Percentiles rank a stretch among this genome's conserved stretches.
Conservation (phyloP, 371 early-diverging fungal species). For the Lichtheimia hyalospora region DNA sequence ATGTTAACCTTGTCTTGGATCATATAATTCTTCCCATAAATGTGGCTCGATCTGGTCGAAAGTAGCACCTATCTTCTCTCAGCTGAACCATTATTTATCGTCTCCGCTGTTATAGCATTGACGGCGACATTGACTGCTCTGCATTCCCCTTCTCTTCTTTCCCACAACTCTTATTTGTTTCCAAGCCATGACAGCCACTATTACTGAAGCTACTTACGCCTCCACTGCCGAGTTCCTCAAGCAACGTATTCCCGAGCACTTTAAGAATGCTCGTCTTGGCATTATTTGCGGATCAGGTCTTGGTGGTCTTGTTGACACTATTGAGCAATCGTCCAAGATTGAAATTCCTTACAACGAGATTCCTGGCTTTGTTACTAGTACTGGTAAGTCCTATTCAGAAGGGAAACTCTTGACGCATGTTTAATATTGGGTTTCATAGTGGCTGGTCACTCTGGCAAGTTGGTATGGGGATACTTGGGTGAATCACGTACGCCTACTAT, state of each 20-base stretch:
- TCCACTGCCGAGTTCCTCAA: slow-evolving; percentile 24
- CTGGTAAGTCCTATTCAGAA: slow-evolving; percentile 53
- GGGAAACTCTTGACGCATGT: too few relatives aligned
- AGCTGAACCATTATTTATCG: too few relatives aligned
- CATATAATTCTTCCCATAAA: too few relatives aligned
- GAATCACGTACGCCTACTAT: slow-evolving; percentile 68
- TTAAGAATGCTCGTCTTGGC: slow-evolving; percentile 60
- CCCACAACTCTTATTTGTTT: neutral
- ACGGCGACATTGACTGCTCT: too few relatives aligned
- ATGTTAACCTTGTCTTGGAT: too few relatives aligned
- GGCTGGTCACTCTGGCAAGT: slow-evolving; percentile 88
- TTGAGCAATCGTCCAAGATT: slow-evolving; percentile 59
- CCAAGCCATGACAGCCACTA: slow-evolving; percentile 8
- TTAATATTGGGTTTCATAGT: slow-evolving; percentile 44
- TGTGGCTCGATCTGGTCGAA: too few relatives aligned
- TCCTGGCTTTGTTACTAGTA: slow-evolving; percentile 84
- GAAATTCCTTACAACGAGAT: slow-evolving; percentile 81
- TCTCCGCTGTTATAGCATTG: too few relatives aligned
- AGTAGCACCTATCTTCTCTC: too few relatives aligned
- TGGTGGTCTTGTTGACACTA: slow-evolving; percentile 79
- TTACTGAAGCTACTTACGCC: slow-evolving; percentile 32
- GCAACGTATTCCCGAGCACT: slow-evolving; percentile 30
- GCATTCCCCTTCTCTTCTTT: slow-evolving; percentile 1
- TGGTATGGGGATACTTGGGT: slow-evolving; percentile 86
- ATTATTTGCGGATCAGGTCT: slow-evolving; percentile 94